Conservation (phyloP, 352 stramenopile genomes). For the Peronospora farinosa region DNA sequence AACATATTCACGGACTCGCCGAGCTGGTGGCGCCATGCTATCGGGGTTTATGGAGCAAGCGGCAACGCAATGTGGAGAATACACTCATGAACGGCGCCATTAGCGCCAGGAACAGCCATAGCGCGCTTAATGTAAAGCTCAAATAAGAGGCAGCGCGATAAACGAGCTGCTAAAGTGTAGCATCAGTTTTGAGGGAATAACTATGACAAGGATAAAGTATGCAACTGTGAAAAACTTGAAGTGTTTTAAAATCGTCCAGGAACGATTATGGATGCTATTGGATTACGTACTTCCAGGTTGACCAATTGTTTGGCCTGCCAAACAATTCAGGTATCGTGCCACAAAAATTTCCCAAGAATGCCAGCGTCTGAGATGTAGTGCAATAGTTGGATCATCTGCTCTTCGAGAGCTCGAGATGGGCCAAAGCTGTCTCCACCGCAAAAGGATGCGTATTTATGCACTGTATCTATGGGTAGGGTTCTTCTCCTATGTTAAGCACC, state of each 20-base stretch:
- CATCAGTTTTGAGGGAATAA: conserved; percentile 26
- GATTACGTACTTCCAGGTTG: neutral
- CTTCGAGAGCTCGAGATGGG: too few relatives aligned
- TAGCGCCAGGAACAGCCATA: conserved; percentile 18
- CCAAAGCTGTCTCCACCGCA: too few relatives aligned
- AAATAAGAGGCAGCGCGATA: conserved; percentile 16
- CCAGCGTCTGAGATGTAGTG: too few relatives aligned
- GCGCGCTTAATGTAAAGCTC: conserved; percentile 10
- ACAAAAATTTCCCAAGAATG: too few relatives aligned
- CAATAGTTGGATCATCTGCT: too few relatives aligned
- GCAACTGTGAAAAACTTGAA: conserved; percentile 3
- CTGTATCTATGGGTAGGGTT: too few relatives aligned
- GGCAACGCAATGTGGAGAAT: conserved; percentile 45
- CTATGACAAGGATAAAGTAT: conserved; percentile 26
- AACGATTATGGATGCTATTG: neutral
- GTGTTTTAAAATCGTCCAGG: conserved; percentile 1
- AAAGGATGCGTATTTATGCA: too few relatives aligned
- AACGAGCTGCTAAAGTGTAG: conserved; percentile 13
- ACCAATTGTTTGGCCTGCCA: too few relatives aligned
- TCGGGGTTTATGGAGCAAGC: conserved; percentile 38
- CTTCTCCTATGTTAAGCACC: too few relatives aligned
- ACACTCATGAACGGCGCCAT: conserved; percentile 44
- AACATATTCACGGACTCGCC: conserved; percentile 41
- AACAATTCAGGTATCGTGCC: too few relatives aligned
- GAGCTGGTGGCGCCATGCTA: conserved; percentile 42